These are phyloP conservation scores for Lachnellula cervina DNA, from an alignment of 2,329 filamentous ascomycete genomes.

Conservation along the genomic window DNA sequence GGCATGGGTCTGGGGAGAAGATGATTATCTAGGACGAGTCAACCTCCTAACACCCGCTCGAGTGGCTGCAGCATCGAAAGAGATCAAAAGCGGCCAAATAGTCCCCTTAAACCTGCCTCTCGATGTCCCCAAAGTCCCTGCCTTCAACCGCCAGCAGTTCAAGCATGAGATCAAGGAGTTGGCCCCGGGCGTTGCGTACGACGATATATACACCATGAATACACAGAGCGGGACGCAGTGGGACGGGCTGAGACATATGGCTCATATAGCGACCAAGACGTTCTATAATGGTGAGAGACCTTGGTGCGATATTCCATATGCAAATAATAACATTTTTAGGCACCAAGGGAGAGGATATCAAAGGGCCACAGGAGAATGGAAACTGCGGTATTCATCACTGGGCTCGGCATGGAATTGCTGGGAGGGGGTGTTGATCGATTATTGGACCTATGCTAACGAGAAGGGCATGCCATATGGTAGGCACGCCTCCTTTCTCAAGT, in stretches of 20 bases:
- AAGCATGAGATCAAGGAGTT: slow-evolving; percentile 31
- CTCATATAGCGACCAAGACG: slow-evolving; percentile 18
- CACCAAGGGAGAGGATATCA: slow-evolving; percentile 25
- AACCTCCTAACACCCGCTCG: slow-evolving; percentile 43
- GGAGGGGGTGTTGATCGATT: slow-evolving; percentile 51
- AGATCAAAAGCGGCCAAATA: slow-evolving; percentile 39
- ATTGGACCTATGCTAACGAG: slow-evolving; percentile 39
- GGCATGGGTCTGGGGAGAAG: slow-evolving; percentile 31
- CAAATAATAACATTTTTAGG: background rate
- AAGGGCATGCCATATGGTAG: slow-evolving; percentile 34
- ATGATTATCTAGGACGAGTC: slow-evolving; percentile 37
- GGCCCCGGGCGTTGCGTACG: slow-evolving; percentile 41
- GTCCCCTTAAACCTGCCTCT: slow-evolving; percentile 30
- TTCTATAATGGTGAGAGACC: slow-evolving; percentile 25
- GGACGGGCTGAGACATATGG: slow-evolving; percentile 47
- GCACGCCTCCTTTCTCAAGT: background rate
- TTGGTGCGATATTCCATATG: background rate
- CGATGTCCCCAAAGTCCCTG: slow-evolving; percentile 33
- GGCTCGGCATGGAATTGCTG: slow-evolving; percentile 45
- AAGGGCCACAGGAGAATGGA: slow-evolving; percentile 21
- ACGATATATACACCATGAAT: slow-evolving; percentile 56
- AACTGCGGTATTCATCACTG: slow-evolving; percentile 31
- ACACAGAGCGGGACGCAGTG: slow-evolving; percentile 54
- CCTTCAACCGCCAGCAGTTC: slow-evolving; percentile 32
- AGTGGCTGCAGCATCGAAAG: slow-evolving; percentile 36